Percentiles rank a stretch among this genome's conserved stretches.
phyloP scores from a whole-genome alignment of 176 grass and related monocot species.

The Thinopyrum elongatum region DNA sequence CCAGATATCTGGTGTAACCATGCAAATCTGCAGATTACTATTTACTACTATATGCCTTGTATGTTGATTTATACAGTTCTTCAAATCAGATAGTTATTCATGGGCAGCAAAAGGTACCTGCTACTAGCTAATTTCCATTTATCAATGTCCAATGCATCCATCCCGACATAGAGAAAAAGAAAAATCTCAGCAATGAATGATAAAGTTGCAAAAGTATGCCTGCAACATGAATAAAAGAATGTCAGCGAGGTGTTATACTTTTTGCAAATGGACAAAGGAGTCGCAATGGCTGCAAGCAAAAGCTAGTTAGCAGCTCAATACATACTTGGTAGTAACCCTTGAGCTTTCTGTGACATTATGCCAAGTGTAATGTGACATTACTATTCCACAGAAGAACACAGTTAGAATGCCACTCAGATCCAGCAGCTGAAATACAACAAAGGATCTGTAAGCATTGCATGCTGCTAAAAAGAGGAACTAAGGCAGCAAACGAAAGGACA shows the following conservation, averaged over 20 bases:
- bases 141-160: constrained; percentile 99
- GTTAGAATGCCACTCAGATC: constrained; percentile 97
- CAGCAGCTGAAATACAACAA: constrained; percentile 67
- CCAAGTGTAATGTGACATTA: constrained; percentile 99
- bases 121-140: constrained; percentile 92
- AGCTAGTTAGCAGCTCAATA: constrained; percentile 8
- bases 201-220: constrained; percentile 92
- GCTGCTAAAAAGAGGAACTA: neutral
- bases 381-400: constrained; percentile 97
- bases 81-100: constrained; percentile 8
- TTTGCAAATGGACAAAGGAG: neutral
- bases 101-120: constrained; percentile 52
- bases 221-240: constrained; percentile 32
- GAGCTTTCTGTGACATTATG: constrained; percentile 98
- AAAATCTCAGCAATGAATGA: constrained; percentile 95
- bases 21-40: neutral
- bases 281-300: neutral
- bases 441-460: constrained; percentile 21
- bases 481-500: neutral
- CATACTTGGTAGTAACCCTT: constrained; percentile 91
- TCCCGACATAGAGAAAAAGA: constrained; percentile 97
- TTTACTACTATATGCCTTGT: neutral
- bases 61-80: neutral
- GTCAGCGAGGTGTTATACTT: constrained; percentile 20
- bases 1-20: neutral